phyloP scores from a whole-genome alignment of 305 asterid genomes.

The Plantago coronopus region DNA sequence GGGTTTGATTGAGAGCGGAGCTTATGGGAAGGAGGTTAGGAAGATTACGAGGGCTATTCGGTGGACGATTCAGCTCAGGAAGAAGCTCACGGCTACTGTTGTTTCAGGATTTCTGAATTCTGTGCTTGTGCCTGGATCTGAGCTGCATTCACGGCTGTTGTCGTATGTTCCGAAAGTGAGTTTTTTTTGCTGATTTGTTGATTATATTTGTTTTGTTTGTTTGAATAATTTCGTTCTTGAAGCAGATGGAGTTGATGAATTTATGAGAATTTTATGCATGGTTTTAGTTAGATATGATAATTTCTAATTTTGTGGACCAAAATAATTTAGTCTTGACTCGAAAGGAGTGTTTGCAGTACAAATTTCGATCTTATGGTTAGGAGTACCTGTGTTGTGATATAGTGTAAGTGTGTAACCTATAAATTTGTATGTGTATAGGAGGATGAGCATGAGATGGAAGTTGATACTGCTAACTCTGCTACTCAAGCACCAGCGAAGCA shows the following conservation, averaged over 20 bases:
- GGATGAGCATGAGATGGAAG: conserved; percentile 72
- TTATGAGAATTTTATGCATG: not conserved
- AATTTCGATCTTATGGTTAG: no score
- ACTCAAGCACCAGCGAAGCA: conserved; percentile 56
- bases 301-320: no score
- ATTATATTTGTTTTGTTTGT: not conserved
- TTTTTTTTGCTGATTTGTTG: not conserved
- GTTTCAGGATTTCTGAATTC: conserved; percentile 56
- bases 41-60: conserved; percentile 76
- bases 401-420: not conserved
- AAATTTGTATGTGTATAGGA: conserved; percentile 40
- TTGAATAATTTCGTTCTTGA: no score
- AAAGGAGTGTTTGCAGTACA: no score
- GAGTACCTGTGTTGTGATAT: no score
- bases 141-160: conserved; percentile 57
- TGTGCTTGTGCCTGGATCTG: conserved; percentile 76
- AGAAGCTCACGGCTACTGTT: conserved; percentile 60
- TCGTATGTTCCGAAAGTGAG: conserved; percentile 71
- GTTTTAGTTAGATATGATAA: no score
- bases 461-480: conserved; percentile 68
- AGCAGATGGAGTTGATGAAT: not conserved
- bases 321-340: not conserved
- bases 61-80: conserved; percentile 73
- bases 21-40: conserved; percentile 75
- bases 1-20: conserved; percentile 71